A percentile compares a stretch with the other conserved stretches of the same genome.
Conservation (phyloP, 768 basidiomycete species). For the Trametes cubensis region DNA sequence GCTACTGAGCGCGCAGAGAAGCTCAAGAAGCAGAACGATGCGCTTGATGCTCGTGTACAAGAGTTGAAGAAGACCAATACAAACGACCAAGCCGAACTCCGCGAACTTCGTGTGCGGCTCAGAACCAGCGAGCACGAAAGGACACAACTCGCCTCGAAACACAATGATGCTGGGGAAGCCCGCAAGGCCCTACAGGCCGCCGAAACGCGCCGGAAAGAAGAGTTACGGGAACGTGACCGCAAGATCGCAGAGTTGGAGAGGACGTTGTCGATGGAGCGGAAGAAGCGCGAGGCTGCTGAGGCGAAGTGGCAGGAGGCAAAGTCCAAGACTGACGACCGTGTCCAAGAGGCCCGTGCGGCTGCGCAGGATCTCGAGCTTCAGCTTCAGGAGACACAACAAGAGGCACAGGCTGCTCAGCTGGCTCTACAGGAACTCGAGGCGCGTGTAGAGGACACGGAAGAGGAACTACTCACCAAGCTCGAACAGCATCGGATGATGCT, state of each 20-base stretch:
- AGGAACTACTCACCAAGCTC: slow-evolving; percentile 51
- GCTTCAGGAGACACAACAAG: slow-evolving; percentile 41
- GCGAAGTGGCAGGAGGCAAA: slow-evolving; percentile 45
- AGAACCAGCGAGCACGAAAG: slow-evolving; percentile 60
- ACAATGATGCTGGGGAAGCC: slow-evolving; percentile 52
- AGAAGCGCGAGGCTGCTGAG: slow-evolving; percentile 52
- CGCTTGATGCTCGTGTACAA: slow-evolving; percentile 59
- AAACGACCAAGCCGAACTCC: slow-evolving; percentile 62
- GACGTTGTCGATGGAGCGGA: slow-evolving; percentile 50
- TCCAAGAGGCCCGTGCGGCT: slow-evolving; percentile 37
- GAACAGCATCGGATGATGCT: slow-evolving; percentile 53
- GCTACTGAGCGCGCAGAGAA: slow-evolving; percentile 58
- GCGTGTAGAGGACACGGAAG: slow-evolving; percentile 43
- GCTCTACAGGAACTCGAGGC: slow-evolving; percentile 37
- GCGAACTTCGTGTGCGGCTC: slow-evolving; percentile 61
- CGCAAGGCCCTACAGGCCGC: slow-evolving; percentile 52
- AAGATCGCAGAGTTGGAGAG: slow-evolving; percentile 61
- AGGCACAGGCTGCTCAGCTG: slow-evolving; percentile 39
- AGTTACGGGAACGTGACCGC: slow-evolving; percentile 54
- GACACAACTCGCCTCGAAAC: slow-evolving; percentile 51
- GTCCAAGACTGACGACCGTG: slow-evolving; percentile 46
- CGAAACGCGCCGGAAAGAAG: slow-evolving; percentile 57
- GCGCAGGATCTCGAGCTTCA: slow-evolving; percentile 40
- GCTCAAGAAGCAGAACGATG: slow-evolving; percentile 62
- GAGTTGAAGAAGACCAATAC: slow-evolving; percentile 56